Evolutionary conservation across 140 eudicot species (phyloP).

Genomic region (Ambrosia hybrid): DNA sequence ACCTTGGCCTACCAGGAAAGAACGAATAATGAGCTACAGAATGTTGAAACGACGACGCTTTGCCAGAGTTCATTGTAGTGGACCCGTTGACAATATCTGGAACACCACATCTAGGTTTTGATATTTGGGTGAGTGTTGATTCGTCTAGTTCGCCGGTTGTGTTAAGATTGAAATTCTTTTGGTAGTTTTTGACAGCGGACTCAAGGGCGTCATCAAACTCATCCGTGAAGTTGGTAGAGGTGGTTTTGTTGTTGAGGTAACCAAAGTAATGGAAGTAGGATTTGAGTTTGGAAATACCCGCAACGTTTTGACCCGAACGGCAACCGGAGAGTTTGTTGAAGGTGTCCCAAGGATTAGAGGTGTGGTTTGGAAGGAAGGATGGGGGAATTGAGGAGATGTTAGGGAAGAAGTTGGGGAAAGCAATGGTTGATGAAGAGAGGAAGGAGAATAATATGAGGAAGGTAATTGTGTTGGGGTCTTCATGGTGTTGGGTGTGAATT

Average conservation of each 20-base stretch:
- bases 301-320: conserved; percentile 33
- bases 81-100: conserved; percentile 72
- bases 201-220: conserved; percentile 55
- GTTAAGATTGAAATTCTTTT: conserved; percentile 54
- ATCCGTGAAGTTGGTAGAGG: conserved; percentile 36
- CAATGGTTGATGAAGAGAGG: conserved; percentile 4
- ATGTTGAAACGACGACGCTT: conserved; percentile 20
- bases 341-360: conserved; percentile 47
- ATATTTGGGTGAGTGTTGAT: conserved; percentile 45
- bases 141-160: conserved; percentile 65
- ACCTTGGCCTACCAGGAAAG: conserved; percentile 64
- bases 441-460: neutral
- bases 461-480: neutral
- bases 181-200: conserved; percentile 56
- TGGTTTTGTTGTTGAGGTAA: conserved; percentile 25
- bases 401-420: conserved; percentile 45
- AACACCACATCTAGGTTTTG: conserved; percentile 75
- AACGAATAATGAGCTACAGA: conserved; percentile 67
- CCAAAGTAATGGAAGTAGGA: conserved; percentile 57
- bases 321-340: conserved; percentile 48
- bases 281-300: conserved; percentile 50
- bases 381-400: conserved; percentile 50
- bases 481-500: conserved; percentile 14
- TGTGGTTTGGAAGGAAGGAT: conserved; percentile 39
- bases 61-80: conserved; percentile 61